Evolutionary conservation across 352 stramenopile species (phyloP).

Genomic region (Globisporangium nodosum): DNA sequence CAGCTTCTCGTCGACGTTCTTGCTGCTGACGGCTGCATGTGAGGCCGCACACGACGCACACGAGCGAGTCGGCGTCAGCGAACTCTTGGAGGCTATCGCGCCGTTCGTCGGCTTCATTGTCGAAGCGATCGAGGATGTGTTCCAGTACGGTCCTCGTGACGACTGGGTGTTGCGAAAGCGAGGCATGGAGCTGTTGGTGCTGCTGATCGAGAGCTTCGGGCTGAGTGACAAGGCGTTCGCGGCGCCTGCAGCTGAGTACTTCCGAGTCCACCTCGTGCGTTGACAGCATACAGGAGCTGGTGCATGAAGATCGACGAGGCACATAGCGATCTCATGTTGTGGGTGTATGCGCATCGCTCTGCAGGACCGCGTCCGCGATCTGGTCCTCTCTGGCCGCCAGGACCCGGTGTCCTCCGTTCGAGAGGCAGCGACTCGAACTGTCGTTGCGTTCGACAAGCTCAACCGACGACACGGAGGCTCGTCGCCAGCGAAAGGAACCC

Average conservation of each 20-base stretch:
- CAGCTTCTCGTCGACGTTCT: conserved; percentile 39
- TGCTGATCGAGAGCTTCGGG: conserved; percentile 40
- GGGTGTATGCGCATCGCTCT: background rate
- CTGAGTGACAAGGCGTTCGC: conserved; percentile 20
- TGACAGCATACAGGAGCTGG: background rate
- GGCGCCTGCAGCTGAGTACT: conserved; percentile 19
- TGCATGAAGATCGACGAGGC: background rate
- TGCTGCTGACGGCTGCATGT: conserved; percentile 36
- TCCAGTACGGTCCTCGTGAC: conserved; percentile 38
- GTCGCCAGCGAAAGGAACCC: conserved; percentile 5
- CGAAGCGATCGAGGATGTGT: conserved; percentile 54
- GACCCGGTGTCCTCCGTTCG: conserved; percentile 50
- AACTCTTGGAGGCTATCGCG: conserved; percentile 28
- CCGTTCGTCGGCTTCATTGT: conserved; percentile 34
- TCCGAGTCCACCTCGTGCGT: conserved; percentile 27
- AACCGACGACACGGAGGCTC: background rate
- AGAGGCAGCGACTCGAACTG: conserved; percentile 36
- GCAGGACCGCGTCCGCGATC: conserved; percentile 29
- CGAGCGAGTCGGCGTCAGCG: conserved; percentile 15
- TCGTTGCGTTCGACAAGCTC: conserved; percentile 29
- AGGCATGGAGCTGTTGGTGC: conserved; percentile 40
- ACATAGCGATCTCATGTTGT: background rate
- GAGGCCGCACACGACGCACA: conserved; percentile 26
- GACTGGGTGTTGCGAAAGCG: conserved; percentile 55
- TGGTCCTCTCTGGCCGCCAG: conserved; percentile 41